Conservation (phyloP, 129 eudicot species). For the Calendula officinalis region DNA sequence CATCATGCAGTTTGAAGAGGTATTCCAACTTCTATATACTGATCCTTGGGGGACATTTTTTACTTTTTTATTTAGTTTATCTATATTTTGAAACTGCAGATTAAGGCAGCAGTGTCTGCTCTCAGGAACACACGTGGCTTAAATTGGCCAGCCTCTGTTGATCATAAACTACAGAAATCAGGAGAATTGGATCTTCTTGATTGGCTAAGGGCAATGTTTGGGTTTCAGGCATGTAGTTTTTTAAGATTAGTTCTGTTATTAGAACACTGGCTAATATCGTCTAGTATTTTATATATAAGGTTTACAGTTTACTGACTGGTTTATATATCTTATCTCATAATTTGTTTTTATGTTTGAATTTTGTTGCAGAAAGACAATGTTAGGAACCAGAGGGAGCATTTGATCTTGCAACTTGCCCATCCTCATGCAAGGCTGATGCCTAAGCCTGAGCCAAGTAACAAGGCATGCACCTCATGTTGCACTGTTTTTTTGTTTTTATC, state of each 20-base stretch:
- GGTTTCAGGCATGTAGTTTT: constrained; percentile 76
- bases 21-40: constrained; percentile 23
- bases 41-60: neutral
- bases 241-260: constrained; percentile 10
- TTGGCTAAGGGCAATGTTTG: constrained; percentile 97
- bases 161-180: constrained; percentile 63
- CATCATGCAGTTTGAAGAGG: constrained; percentile 98
- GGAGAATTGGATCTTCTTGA: constrained; percentile 89
- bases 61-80: neutral
- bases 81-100: constrained; percentile 44
- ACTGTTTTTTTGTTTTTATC: constrained; percentile 21
- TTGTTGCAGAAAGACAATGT: constrained; percentile 83
- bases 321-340: constrained; percentile 18
- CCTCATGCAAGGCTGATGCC: constrained; percentile 83
- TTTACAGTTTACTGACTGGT: constrained; percentile 20
- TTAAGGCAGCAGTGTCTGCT: constrained; percentile 90
- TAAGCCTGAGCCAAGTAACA: constrained; percentile 82
- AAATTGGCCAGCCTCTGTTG: constrained; percentile 78
- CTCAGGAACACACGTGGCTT: constrained; percentile 66
- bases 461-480: constrained; percentile 51
- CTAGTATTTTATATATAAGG: neutral
- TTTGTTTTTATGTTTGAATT: constrained; percentile 19
- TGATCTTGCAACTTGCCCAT: constrained; percentile 81
- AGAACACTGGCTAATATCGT: neutral
- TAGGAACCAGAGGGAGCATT: constrained; percentile 91